These are phyloP conservation scores for Wickerhamiella domercqiae DNA, from an alignment of 805 yeast genomes.

Conservation along the genomic window DNA sequence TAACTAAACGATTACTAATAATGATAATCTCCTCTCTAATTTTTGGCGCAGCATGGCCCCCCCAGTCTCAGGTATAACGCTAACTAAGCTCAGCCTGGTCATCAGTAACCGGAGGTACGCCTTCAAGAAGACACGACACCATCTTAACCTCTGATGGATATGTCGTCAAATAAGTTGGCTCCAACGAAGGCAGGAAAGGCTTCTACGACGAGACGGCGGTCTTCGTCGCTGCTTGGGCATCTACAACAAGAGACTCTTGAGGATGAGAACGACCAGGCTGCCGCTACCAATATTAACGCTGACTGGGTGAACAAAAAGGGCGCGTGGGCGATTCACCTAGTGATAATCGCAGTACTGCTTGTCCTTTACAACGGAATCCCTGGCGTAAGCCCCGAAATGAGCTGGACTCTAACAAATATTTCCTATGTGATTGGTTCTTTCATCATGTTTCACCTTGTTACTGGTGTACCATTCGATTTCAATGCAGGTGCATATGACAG, in stretches of 20 bases:
- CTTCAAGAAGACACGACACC: too few relatives aligned
- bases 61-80: too few relatives aligned
- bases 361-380: constrained; percentile 67
- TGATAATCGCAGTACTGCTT: constrained; percentile 59
- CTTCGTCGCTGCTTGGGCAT: constrained; percentile 81
- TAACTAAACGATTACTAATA: too few relatives aligned
- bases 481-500: constrained; percentile 89
- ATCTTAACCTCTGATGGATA: too few relatives aligned
- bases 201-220: constrained; percentile 49
- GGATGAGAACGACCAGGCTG: constrained; percentile 78
- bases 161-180: too few relatives aligned
- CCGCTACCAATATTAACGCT: constrained; percentile 82
- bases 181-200: too few relatives aligned
- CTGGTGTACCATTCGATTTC: constrained; percentile 95
- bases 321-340: constrained; percentile 90
- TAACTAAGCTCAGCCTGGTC: too few relatives aligned
- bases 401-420: constrained; percentile 87
- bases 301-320: constrained; percentile 91
- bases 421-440: constrained; percentile 85
- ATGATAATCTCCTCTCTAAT: too few relatives aligned
- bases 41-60: too few relatives aligned
- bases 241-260: constrained; percentile 87
- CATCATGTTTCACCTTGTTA: constrained; percentile 90
- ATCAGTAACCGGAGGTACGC: too few relatives aligned
- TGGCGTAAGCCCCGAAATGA: constrained; percentile 63